phyloP scores from a whole-genome alignment of 306 rosid genomes.

The Gastrolobium bilobum region DNA sequence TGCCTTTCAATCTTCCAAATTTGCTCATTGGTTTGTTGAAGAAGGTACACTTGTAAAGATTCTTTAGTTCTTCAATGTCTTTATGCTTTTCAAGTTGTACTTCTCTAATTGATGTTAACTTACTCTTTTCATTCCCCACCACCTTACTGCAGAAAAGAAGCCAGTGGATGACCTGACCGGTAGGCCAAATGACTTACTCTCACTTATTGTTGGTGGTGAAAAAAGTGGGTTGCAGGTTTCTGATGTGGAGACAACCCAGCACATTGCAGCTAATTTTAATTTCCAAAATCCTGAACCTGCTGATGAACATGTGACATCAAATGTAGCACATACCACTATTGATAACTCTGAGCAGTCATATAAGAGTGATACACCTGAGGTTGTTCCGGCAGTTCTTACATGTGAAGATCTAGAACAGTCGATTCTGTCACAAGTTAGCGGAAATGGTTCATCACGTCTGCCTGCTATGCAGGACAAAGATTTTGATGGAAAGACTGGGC shows the following conservation, averaged over 20 bases:
- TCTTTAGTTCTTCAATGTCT: constrained; percentile 36
- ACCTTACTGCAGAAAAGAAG: constrained; percentile 71
- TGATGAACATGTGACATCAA: constrained; percentile 53
- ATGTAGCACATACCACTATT: constrained; percentile 49
- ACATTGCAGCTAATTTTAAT: constrained; percentile 55
- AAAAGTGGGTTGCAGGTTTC: constrained; percentile 61
- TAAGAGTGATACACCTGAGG: constrained; percentile 67
- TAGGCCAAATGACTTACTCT: constrained; percentile 79
- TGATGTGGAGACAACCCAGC: constrained; percentile 54
- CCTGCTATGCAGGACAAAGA: constrained; percentile 57
- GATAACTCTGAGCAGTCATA: constrained; percentile 57
- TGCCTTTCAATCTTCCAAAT: constrained; percentile 78
- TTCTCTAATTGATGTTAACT: constrained; percentile 24
- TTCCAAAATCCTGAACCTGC: constrained; percentile 61
- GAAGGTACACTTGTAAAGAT: constrained; percentile 70
- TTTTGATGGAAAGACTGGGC: constrained; percentile 60
- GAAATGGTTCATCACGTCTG: constrained; percentile 53
- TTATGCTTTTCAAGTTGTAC: constrained; percentile 41
- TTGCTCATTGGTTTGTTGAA: constrained; percentile 91
- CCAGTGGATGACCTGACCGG: constrained; percentile 63
- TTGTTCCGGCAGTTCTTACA: constrained; percentile 78
- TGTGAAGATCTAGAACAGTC: constrained; percentile 97
- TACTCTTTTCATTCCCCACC: constrained; percentile 32
- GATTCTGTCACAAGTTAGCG: constrained; percentile 77
- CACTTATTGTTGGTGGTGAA: constrained; percentile 84